Conservation (phyloP, 176 grass and related monocot genomes). For the Neostapfia colusana region DNA sequence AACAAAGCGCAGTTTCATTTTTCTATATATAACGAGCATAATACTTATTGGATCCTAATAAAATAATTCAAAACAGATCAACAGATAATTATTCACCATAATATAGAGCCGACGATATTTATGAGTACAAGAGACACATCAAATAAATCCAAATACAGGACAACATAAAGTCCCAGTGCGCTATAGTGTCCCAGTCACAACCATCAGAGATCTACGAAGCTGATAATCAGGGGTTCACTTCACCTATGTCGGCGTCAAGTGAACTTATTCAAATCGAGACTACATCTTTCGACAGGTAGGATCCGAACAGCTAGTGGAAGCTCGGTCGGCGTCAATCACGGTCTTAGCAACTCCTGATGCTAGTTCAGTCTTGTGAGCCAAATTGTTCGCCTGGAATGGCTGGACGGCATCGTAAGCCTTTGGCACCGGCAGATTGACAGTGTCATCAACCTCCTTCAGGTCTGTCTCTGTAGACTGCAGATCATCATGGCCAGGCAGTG, state of each 20-base stretch:
- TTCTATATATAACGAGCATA: too few relatives aligned
- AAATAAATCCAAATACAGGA: not conserved
- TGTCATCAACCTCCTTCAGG: not conserved
- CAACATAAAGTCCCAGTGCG: not conserved
- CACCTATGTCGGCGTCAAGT: not conserved
- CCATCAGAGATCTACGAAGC: not conserved
- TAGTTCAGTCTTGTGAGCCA: not conserved
- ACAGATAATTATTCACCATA: too few relatives aligned
- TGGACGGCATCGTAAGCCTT: not conserved
- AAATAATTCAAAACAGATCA: too few relatives aligned
- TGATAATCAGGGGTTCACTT: not conserved
- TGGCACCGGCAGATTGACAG: not conserved
- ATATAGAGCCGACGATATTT: too few relatives aligned
- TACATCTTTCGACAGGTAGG: not conserved
- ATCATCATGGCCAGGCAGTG: not conserved
- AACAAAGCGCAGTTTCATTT: too few relatives aligned
- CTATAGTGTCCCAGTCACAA: not conserved
- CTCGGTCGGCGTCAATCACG: not conserved
- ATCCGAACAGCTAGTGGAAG: not conserved
- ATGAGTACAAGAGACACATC: not conserved
- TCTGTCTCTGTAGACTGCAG: not conserved
- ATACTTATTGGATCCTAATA: too few relatives aligned
- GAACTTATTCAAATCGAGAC: not conserved
- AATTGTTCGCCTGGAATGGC: not conserved
- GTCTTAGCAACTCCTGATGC: not conserved